phyloP scores from a whole-genome alignment of 495 filamentous ascomycete species.

The Neurospora tetrasperma region DNA sequence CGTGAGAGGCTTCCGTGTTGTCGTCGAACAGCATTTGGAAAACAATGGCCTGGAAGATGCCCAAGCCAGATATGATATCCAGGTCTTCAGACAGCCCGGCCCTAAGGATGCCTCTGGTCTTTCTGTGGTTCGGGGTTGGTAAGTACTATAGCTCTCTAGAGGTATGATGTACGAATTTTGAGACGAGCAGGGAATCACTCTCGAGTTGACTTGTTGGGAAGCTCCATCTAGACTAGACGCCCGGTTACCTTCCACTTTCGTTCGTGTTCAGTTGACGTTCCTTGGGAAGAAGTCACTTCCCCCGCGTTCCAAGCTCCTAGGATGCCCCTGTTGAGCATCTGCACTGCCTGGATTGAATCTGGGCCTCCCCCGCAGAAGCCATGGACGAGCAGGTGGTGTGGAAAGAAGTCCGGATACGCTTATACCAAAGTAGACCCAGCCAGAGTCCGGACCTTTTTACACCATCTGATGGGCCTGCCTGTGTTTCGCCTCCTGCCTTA shows the following conservation, averaged over 20 bases:
- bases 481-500: neutral
- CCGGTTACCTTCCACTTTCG: neutral
- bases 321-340: neutral
- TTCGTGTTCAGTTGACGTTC: neutral
- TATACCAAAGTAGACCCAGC: too few species aligned
- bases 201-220: neutral
- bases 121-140: neutral
- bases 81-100: too few species aligned
- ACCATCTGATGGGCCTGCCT: neutral
- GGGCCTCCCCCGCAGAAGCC: neutral
- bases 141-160: neutral
- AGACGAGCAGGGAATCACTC: neutral
- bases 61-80: too few species aligned
- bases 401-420: too few species aligned
- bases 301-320: neutral
- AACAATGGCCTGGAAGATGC: too few species aligned
- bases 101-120: neutral
- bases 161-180: neutral
- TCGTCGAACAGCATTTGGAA: too few species aligned
- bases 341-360: neutral
- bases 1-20: too few species aligned
- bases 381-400: neutral
- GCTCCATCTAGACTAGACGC: neutral
- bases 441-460: too few species aligned
- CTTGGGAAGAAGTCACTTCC: neutral